Evolutionary conservation across 176 grass and related monocot species (phyloP), one percentile per base, ranked within the genome.

Genomic region (Oropetium thomaeum): DNA sequence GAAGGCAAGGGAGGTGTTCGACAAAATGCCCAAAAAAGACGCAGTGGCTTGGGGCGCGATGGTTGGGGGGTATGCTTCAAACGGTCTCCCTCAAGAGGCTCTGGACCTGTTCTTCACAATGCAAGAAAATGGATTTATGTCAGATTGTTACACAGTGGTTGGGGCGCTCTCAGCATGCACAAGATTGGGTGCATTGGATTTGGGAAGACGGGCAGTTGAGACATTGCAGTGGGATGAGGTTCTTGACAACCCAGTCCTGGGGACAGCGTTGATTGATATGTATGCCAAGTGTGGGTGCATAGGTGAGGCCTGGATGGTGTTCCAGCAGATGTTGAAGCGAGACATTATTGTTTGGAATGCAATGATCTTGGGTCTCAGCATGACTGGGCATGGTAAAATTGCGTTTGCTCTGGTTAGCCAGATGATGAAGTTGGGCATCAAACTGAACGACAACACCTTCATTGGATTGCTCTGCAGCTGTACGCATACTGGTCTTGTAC

Each of bases 311-410:
- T 93, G 86, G 90, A 2, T 7, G 5, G 73, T 93, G 11, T 93
- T 93, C 75, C 55, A 54, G 77, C 73, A 69, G 28, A 93, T 93
- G 77, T 73, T 64, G 33, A 85, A 67, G 59, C 89, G 61, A 19
- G 87, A 89, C 34, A 33, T 87, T 26, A 62, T 93, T 82, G 87
- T 79, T 26, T 93, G 90, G 90, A 93, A 93, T 40, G 77, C 90
- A 2, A 89, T 93, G 87, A 79, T 93, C 39, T 67, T 77, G 38
- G 86, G 90, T 13, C 81, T 93, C 22, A 62, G 86, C 72, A 84
- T 93, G 81, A 79, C 90, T 70, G 78, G 87, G 7, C 77, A 87
- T 48, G 84, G 66, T 28, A 93, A 76, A 43, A 27, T 76, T 31
- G 67, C 65, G 2, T 87, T 90, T 76, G 78, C 80, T 5, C 81